phyloP scores from a whole-genome alignment of 176 grass and related monocot genomes.

The Panicum miliaceum region DNA sequence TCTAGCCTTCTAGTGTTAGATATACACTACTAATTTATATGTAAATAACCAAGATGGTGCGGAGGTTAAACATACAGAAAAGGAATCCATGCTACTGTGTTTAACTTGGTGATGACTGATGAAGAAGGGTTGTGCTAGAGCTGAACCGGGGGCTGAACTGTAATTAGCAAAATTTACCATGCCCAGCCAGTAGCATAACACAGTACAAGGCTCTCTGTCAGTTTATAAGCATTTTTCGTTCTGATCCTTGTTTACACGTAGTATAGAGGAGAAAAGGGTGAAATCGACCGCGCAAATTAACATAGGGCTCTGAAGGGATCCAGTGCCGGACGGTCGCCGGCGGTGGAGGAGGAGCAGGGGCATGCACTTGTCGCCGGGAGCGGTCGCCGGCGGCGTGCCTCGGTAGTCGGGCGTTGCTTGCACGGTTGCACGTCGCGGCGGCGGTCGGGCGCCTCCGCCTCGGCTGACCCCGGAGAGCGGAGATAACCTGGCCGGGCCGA shows the following conservation, averaged over 20 bases:
- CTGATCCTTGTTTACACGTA: not conserved
- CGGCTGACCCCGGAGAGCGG: too few relatives aligned
- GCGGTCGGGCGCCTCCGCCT: too few relatives aligned
- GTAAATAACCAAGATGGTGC: not conserved
- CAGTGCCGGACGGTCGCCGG: too few relatives aligned
- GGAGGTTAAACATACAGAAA: not conserved
- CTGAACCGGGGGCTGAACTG: not conserved
- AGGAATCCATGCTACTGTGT: not conserved
- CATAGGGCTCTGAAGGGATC: not conserved
- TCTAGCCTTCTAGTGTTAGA: constrained; percentile 4
- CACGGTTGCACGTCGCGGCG: too few relatives aligned
- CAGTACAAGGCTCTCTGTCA: not conserved
- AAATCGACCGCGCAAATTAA: not conserved
- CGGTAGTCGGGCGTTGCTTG: not conserved
- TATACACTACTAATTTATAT: not conserved
- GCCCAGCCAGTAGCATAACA: not conserved
- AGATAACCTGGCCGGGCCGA: too few relatives aligned
- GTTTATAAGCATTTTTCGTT: not conserved
- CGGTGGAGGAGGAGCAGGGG: not conserved
- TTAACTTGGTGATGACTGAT: not conserved
- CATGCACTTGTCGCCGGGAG: too few relatives aligned
- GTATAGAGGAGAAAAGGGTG: not conserved
- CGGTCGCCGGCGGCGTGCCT: not conserved
- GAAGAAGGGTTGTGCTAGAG: not conserved
- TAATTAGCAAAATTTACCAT: constrained; percentile 29